Base-by-base conservation (phyloP, 495 filamentous ascomycete species). In the Rostrohypoxylon terebratum region DNA sequence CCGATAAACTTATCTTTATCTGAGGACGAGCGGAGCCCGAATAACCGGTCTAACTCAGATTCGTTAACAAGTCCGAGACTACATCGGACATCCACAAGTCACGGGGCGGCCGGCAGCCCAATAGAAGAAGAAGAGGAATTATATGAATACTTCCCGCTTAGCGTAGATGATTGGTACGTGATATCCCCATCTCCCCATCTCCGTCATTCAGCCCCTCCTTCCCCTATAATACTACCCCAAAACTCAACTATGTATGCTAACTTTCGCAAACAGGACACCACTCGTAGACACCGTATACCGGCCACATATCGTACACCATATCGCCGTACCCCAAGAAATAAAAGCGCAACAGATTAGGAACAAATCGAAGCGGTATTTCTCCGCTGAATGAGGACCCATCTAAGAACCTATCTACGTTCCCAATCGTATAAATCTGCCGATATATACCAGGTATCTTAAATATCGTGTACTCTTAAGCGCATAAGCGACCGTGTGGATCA, bases 261-360 rank as follows among this genome's bases (percentile, higher is more conserved):
- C 50, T 53, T 47, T 61, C 14, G 3, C 5, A 47, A 60, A 69
- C 20, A 85, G 83, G 82, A 93, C 94, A 84, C 91, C 91, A 2
- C 94, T 94, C 3, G 94, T 97, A 10, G 94, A 97, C 78, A 93
- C 94, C 7, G 90, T 97, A 42, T 97, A 97, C 70, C 84, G 94
- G n/a, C 94, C 94, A 8, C 94, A 97, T 78, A 92, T 96, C 7
- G 94, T 96, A 2, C 94, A 97, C 80, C 94, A 97, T 76, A 94
- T 91, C 36, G 90, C 90, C 47, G 83, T 93, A 58, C 92, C 92
- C 3, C 83, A 86, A 44, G 92, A 95, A 74, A 86, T 91, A 73
- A 94, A 93, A 73, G 90, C 90, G 13, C 84, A 90, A 53, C 88
- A 89, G 66, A 85, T 87, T 3, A 85, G 88, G 75, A 91, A 88